Evolutionary conservation across 202 grass and related monocot species (phyloP).

Genomic region (Panicum virgatum): DNA sequence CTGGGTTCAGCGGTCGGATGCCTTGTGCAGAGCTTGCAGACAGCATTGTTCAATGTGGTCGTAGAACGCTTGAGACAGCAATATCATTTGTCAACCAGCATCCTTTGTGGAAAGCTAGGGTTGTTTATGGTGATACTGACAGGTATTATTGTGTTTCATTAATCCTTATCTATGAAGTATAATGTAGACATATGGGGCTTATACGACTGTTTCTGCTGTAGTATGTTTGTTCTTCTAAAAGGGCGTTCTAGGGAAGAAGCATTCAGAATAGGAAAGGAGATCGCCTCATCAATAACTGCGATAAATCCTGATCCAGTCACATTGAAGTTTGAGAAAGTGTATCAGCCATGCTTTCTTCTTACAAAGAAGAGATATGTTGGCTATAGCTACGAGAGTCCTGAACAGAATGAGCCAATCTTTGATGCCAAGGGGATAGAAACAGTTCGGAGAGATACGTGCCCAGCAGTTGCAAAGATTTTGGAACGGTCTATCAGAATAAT

Average conservation of each 20-base stretch:
- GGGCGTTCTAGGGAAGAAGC: conserved; percentile 82
- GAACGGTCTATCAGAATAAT: conserved; percentile 87
- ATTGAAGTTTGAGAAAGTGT: conserved; percentile 90
- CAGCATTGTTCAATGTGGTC: conserved; percentile 97
- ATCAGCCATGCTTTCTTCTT: conserved; percentile 94
- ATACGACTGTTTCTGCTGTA: conserved; percentile 38
- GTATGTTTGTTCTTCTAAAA: conserved; percentile 96
- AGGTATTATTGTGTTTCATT: conserved; percentile 57
- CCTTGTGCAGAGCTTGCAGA: conserved; percentile 97
- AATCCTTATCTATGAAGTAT: conserved; percentile 33
- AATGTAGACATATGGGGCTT: conserved; percentile 13
- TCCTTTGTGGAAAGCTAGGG: conserved; percentile 82
- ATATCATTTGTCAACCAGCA: conserved; percentile 89
- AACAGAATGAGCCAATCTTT: conserved; percentile 74
- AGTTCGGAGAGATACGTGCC: conserved; percentile 90
- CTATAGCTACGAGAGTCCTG: conserved; percentile 88
- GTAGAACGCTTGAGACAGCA: conserved; percentile 92
- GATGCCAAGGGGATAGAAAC: conserved; percentile 96
- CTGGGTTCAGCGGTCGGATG: conserved; percentile 96
- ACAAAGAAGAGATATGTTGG: conserved; percentile 98
- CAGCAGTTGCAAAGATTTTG: conserved; percentile 86
- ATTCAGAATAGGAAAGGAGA: conserved; percentile 93
- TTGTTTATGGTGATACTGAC: conserved; percentile 99
- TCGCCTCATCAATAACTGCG: conserved; percentile 71
- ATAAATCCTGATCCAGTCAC: conserved; percentile 90